These are phyloP conservation scores for Berkeleyomyces basicola DNA, from an alignment of 2,329 filamentous ascomycete species.

Conservation along the genomic window DNA sequence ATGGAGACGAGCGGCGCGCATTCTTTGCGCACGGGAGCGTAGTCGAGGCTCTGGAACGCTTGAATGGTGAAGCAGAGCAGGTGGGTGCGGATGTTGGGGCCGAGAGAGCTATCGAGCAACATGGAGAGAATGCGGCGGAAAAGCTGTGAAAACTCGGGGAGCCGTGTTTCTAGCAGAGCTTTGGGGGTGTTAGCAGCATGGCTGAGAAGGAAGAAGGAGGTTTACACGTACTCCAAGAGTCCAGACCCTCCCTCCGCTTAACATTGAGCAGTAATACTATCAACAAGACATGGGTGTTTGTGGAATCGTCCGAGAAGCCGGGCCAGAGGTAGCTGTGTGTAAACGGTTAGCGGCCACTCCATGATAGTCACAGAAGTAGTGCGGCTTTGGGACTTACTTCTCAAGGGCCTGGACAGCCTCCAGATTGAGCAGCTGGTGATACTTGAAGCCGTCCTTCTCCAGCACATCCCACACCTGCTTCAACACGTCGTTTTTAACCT, in stretches of 20 bases:
- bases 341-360: conserved; percentile 16
- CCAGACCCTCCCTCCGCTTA: conserved; percentile 72
- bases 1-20: conserved; percentile 92
- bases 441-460: conserved; percentile 63
- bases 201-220: not conserved
- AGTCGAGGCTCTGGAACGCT: conserved; percentile 88
- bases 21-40: conserved; percentile 77
- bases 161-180: conserved; percentile 61
- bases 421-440: conserved; percentile 61
- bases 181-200: conserved; percentile 10
- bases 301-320: conserved; percentile 71
- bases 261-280: conserved; percentile 74
- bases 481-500: conserved; percentile 69
- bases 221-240: conserved; percentile 57
- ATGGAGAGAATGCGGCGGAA: conserved; percentile 84
- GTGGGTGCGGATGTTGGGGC: conserved; percentile 53
- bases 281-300: conserved; percentile 80
- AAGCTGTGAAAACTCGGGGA: conserved; percentile 70
- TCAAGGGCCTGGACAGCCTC: conserved; percentile 87
- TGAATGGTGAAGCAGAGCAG: conserved; percentile 81
- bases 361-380: not conserved
- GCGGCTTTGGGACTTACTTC: conserved; percentile 34
- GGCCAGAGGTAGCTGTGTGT: conserved; percentile 80
- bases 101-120: conserved; percentile 54
- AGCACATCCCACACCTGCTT: conserved; percentile 85